Base-by-base conservation (phyloP, 2,329 filamentous ascomycete species). In the Penicillium oxalicum region DNA sequence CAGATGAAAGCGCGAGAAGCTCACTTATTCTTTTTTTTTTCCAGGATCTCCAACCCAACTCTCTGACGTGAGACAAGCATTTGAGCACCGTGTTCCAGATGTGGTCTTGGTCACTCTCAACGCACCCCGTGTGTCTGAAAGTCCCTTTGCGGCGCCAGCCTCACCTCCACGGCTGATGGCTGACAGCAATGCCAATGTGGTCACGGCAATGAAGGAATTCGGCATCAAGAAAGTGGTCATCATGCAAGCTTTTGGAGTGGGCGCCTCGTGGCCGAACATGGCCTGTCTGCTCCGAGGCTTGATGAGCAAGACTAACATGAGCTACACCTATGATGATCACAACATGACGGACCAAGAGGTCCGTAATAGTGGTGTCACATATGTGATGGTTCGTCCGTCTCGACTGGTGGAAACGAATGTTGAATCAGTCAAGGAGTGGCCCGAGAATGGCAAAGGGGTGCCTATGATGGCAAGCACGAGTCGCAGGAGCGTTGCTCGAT, bases 241-340 rank as follows among this genome's bases (percentile, higher is more conserved):
- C 41, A 71, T 81, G 62, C 77, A 74, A 9, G 72, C 75, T 1
- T 73, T 76, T 51, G 79, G 78, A 9, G 70, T 74, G 1, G 76
- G 73, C 0, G 61, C 67, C 28, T 79, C 77, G 4, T 74, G 67
- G 60, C 26, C 49, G 0, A 70, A 72, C 43, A 57, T 78, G 49
- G 62, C 70, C 38, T 70, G 65, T 32, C 61, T 72, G 1, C 56
- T 79, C 53, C 67, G 70, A 12, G 47, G 70, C 32, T 50, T 79
- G n/a, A 73, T 81, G 56, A 66, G 60, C 29, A 62, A 74, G 37
- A 72, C 68, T 33, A 73, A 74, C 50, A 77, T 79, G 72, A 63
- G 55, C 18, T 63, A 71, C 28, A 73, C 72, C 40, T 70, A 73
- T 27, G 62, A 70, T 1, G 78, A 80, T 47, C 78, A 80, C 50